Conservation (phyloP, 495 filamentous ascomycete genomes). For the Lophium mytilinum region DNA sequence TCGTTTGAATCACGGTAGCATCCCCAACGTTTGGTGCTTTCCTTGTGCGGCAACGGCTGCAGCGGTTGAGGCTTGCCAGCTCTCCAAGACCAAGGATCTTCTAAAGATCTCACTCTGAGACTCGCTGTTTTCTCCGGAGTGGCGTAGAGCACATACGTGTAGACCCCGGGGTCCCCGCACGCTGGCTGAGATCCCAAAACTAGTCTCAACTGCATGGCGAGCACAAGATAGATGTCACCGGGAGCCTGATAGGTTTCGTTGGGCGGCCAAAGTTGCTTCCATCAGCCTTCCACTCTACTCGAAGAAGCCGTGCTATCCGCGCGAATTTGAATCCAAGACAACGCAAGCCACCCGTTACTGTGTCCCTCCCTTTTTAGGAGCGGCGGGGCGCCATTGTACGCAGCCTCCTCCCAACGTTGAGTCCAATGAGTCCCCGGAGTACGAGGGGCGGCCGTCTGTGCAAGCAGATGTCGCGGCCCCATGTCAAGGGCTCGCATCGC, state of each 20-base stretch:
- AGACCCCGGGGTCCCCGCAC: neutral
- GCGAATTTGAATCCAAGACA: neutral
- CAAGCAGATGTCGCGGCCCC: too few species aligned
- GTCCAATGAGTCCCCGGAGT: neutral
- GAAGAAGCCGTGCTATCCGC: neutral
- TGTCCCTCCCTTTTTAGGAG: neutral
- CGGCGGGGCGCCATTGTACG: neutral
- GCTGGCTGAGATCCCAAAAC: neutral
- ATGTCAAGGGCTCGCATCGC: neutral
- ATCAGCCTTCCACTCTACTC: neutral
- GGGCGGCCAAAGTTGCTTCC: neutral
- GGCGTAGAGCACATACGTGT: neutral
- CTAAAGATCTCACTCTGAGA: neutral
- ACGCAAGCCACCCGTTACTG: neutral
- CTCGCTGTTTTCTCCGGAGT: neutral
- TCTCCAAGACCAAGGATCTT: neutral
- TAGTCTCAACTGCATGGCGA: too few species aligned
- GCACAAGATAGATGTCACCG: too few species aligned
- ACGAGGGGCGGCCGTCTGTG: neutral
- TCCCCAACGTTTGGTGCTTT: neutral
- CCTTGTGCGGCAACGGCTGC: neutral
- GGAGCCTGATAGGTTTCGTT: neutral
- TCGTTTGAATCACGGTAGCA: neutral
- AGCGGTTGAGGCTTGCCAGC: neutral
- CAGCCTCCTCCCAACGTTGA: neutral